Evolutionary conservation across 2,329 filamentous ascomycete species (phyloP).

Genomic region (Ascosphaera aggregata): DNA sequence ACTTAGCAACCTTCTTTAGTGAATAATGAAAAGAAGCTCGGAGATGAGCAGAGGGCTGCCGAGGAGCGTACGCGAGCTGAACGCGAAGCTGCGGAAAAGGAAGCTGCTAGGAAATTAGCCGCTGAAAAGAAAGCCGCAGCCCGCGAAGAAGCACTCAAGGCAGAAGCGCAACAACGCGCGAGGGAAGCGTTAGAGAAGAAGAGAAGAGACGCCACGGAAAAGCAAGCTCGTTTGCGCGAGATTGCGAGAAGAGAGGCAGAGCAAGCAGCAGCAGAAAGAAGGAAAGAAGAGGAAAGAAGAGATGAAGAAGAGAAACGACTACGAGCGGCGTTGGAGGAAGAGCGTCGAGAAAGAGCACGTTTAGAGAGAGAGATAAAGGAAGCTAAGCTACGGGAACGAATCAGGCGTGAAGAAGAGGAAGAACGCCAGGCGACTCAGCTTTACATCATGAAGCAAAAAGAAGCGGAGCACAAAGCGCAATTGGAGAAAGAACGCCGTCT

Average conservation of each 20-base stretch:
- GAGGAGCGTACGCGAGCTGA: background rate
- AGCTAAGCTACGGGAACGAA: background rate
- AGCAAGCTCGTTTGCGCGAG: conserved; percentile 4
- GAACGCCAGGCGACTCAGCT: conserved; percentile 2
- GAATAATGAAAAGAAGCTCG: background rate
- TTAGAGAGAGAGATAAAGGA: conserved; percentile 27
- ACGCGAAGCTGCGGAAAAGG: background rate
- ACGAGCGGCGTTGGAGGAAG: conserved; percentile 48
- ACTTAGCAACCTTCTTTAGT: conserved; percentile 1
- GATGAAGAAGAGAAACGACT: background rate
- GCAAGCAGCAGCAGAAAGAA: background rate
- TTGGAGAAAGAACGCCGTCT: background rate
- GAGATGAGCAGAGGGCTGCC: background rate
- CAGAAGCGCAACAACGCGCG: conserved; percentile 3
- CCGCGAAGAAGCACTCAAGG: conserved; percentile 3
- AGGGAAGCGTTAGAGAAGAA: no score
- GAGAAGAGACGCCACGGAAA: conserved; percentile 1
- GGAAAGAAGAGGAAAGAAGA: background rate
- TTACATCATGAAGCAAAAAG: conserved; percentile 3
- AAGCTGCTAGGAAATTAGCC: background rate
- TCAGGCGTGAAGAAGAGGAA: background rate
- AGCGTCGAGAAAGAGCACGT: conserved; percentile 48
- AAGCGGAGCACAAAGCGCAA: conserved; percentile 1
- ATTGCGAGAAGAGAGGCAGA: conserved; percentile 4
- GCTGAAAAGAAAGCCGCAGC: conserved; percentile 3